Conservation (phyloP, 768 basidiomycete species). For the Stropharia rugosoannulata region DNA sequence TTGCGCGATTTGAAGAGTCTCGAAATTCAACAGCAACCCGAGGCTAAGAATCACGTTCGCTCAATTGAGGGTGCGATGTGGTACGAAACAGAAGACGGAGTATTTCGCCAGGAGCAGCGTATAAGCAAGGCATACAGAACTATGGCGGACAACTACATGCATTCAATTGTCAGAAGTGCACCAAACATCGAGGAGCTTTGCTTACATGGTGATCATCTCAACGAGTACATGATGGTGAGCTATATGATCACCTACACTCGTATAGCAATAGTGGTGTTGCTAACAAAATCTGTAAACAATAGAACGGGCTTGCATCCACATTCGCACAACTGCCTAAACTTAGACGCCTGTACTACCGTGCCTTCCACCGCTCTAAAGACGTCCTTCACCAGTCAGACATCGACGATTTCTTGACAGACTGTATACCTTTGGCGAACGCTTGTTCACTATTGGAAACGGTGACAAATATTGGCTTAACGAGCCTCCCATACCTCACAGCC, state of each 20-base stretch:
- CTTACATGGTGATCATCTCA: neutral
- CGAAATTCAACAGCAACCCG: constrained; percentile 7
- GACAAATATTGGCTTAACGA: neutral
- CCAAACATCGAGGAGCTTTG: constrained; percentile 14
- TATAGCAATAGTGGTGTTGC: neutral
- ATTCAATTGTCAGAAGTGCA: constrained; percentile 8
- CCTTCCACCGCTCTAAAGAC: neutral
- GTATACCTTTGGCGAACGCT: neutral
- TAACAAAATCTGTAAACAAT: neutral
- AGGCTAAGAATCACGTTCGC: neutral
- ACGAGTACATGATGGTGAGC: neutral
- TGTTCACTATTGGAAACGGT: neutral
- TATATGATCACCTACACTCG: neutral
- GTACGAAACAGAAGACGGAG: constrained; percentile 13
- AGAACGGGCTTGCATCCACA: neutral
- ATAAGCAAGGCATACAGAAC: neutral
- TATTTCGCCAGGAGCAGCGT: constrained; percentile 1
- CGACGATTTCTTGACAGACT: neutral
- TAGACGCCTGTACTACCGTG: neutral
- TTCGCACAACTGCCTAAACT: neutral
- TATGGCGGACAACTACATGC: constrained; percentile 9
- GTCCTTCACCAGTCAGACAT: neutral
- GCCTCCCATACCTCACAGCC: neutral
- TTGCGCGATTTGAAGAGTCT: constrained; percentile 13
- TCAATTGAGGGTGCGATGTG: constrained; percentile 12